A percentile compares a stretch with the other conserved stretches of the same genome.
Evolutionary conservation across 148 eudicot genomes (phyloP).

Genomic region (Rhododendron ferrugineum): DNA sequence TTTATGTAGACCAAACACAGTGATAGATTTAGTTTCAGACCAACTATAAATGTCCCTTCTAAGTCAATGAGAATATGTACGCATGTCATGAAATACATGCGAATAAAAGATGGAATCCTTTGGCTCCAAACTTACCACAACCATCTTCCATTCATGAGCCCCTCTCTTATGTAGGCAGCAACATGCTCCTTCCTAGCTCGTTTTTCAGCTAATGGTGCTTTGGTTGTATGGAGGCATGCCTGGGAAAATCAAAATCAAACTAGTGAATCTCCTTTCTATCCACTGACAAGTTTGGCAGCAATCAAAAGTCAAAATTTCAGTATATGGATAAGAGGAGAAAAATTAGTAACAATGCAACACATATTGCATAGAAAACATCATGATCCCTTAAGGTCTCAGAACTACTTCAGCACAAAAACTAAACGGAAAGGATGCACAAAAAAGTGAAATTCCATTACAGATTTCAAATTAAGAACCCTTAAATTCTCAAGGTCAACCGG

Average conservation of each 20-base stretch:
- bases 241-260: constrained; percentile 22
- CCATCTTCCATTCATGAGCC: constrained; percentile 67
- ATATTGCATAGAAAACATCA: not conserved
- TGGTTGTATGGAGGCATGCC: constrained; percentile 48
- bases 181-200: constrained; percentile 63
- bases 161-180: constrained; percentile 48
- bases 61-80: not conserved
- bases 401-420: not conserved
- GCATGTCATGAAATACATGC: not conserved
- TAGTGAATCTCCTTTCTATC: not conserved
- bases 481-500: not conserved
- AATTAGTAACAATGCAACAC: not conserved
- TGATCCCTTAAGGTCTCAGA: not conserved
- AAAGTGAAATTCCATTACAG: not conserved
- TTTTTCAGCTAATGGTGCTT: constrained; percentile 48
- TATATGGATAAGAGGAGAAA: not conserved
- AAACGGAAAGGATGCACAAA: not conserved
- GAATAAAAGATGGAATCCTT: not conserved
- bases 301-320: not conserved
- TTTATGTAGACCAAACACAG: not conserved
- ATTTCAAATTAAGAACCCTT: not conserved
- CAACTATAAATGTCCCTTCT: not conserved
- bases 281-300: not conserved
- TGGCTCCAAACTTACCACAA: constrained; percentile 50
- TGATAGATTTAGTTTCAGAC: not conserved